Percentiles rank a stretch among this genome's conserved stretches.
Evolutionary conservation across 2,329 filamentous ascomycete species (phyloP).

Genomic region (Paecilomyces fulvus): DNA sequence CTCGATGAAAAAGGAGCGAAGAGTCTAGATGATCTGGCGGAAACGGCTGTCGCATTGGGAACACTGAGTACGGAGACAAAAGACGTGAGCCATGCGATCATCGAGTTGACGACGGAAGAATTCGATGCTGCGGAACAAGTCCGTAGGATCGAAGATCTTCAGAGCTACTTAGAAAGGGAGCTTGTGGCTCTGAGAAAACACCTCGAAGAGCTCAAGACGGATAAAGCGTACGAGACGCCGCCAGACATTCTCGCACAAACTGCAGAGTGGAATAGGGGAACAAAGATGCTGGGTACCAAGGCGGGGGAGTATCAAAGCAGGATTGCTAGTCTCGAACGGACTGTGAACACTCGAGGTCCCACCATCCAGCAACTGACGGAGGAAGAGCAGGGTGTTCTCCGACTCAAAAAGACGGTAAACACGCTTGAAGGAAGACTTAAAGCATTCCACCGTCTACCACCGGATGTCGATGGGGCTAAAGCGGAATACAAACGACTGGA

Average conservation of each 20-base stretch:
- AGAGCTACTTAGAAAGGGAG: conserved; percentile 48
- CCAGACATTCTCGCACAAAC: conserved; percentile 59
- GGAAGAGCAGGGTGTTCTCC: conserved; percentile 52
- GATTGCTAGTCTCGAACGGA: conserved; percentile 35
- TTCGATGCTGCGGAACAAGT: conserved; percentile 49
- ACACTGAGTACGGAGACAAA: conserved; percentile 42
- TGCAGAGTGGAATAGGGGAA: conserved; percentile 62
- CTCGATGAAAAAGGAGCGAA: conserved; percentile 46
- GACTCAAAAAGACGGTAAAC: conserved; percentile 52
- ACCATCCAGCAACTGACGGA: conserved; percentile 45
- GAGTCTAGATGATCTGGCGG: conserved; percentile 52
- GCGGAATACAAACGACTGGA: conserved; percentile 61
- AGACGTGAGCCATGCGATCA: conserved; percentile 44
- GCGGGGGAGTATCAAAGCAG: conserved; percentile 59
- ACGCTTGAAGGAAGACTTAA: conserved; percentile 59
- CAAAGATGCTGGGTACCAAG: conserved; percentile 58
- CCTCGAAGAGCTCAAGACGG: conserved; percentile 21
- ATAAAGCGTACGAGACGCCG: conserved; percentile 44
- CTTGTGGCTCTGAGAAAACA: conserved; percentile 25
- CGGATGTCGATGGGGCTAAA: conserved; percentile 59
- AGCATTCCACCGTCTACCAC: conserved; percentile 63
- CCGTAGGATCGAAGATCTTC: conserved; percentile 48
- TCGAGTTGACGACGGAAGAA: conserved; percentile 48
- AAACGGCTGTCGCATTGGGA: conserved; percentile 44
- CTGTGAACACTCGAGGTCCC: conserved; percentile 16